These are phyloP conservation scores for Neophaeococcomyces mojaviensis DNA, from an alignment of 2,329 filamentous ascomycete species.

Conservation along the genomic window DNA sequence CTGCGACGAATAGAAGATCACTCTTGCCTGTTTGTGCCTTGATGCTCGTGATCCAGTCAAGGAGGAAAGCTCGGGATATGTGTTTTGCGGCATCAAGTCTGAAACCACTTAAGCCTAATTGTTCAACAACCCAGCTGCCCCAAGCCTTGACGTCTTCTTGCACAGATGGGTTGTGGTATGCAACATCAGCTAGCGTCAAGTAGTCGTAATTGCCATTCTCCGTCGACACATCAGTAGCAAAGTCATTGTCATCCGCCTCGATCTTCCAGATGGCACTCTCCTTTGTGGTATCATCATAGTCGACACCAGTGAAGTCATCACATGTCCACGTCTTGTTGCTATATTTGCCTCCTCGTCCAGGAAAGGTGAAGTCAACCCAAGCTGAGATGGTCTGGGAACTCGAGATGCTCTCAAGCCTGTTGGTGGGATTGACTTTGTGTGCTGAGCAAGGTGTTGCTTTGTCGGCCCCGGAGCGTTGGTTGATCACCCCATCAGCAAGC, in stretches of 20 bases:
- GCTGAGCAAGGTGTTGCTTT: not conserved
- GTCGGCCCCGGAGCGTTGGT: slow-evolving; percentile 5
- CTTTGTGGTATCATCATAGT: slow-evolving; percentile 3
- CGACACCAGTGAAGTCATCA: slow-evolving; percentile 3
- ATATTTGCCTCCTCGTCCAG: not conserved
- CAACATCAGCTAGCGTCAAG: slow-evolving; percentile 63
- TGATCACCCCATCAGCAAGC: slow-evolving; percentile 1
- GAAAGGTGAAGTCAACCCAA: slow-evolving; percentile 1
- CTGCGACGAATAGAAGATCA: slow-evolving; percentile 59
- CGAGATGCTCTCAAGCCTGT: not conserved
- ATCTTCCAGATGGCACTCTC: slow-evolving; percentile 4
- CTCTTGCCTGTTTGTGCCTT: slow-evolving; percentile 30
- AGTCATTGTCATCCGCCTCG: not conserved
- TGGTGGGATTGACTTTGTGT: slow-evolving; percentile 2
- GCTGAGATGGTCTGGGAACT: not conserved
- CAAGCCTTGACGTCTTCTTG: slow-evolving; percentile 57
- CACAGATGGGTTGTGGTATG: slow-evolving; percentile 59
- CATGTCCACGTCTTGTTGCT: slow-evolving; percentile 7
- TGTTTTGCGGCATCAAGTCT: slow-evolving; percentile 70
- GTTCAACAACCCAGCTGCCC: slow-evolving; percentile 59
- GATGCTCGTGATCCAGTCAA: slow-evolving; percentile 52
- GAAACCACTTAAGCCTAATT: slow-evolving; percentile 57
- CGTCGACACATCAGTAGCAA: slow-evolving; percentile 49
- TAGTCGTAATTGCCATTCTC: slow-evolving; percentile 50
- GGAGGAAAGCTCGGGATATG: slow-evolving; percentile 60